A percentile compares a stretch with the other conserved stretches of the same genome.
Conservation (phyloP, 441 rosid genomes). For the Jatropha podagrica region DNA sequence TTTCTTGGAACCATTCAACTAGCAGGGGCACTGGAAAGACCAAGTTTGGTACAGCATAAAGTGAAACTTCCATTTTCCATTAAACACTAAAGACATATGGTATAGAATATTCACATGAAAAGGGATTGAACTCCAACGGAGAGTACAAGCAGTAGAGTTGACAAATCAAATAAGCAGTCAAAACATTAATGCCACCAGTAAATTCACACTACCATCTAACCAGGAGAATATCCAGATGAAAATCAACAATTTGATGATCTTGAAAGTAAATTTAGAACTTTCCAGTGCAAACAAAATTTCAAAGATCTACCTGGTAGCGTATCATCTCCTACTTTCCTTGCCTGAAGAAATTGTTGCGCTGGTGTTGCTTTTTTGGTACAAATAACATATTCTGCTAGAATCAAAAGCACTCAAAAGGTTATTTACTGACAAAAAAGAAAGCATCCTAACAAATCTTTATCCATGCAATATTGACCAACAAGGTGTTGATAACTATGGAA, state of each 20-base stretch:
- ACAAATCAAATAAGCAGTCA: slow-evolving; percentile 6
- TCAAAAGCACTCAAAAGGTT: slow-evolving; percentile 5
- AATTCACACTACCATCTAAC: neutral
- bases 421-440: neutral
- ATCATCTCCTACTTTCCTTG: neutral
- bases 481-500: neutral
- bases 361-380: slow-evolving; percentile 6
- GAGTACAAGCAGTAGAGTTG: slow-evolving; percentile 2
- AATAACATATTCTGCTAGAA: neutral
- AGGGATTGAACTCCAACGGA: neutral
- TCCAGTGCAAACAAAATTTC: neutral
- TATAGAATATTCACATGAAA: neutral
- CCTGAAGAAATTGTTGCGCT: neutral
- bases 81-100: neutral
- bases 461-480: neutral
- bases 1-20: slow-evolving; percentile 9
- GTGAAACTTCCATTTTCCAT: slow-evolving; percentile 15
- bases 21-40: neutral
- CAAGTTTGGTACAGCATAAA: slow-evolving; percentile 16
- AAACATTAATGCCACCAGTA: neutral
- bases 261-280: neutral
- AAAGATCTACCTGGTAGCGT: neutral
- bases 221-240: neutral
- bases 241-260: neutral
- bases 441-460: neutral